Evolutionary conservation across 2,329 filamentous ascomycete genomes (phyloP).

Genomic region (Lecanicillium sp.): DNA sequence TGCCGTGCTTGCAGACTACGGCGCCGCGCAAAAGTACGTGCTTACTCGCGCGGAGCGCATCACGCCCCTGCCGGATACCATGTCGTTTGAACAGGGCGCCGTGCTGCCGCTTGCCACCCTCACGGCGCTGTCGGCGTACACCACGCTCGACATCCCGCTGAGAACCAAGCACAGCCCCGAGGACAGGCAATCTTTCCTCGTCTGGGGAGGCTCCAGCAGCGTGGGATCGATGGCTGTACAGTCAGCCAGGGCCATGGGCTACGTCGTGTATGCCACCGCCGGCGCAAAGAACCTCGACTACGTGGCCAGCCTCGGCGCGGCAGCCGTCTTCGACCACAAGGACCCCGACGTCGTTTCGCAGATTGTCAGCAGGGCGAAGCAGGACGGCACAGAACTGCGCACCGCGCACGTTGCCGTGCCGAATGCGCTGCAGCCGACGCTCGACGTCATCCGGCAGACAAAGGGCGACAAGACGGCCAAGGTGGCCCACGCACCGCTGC

Average conservation of each 20-base stretch:
- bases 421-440: too few relatives aligned
- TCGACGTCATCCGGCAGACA: too few relatives aligned
- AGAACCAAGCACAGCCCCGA: conserved; percentile 6
- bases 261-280: conserved; percentile 24
- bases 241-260: conserved; percentile 18
- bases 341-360: too few relatives aligned
- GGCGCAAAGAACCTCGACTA: conserved; percentile 17
- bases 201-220: conserved; percentile 24
- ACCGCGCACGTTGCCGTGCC: too few relatives aligned
- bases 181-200: conserved; percentile 18
- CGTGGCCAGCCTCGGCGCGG: not conserved
- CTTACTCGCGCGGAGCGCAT: conserved; percentile 9
- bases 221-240: conserved; percentile 20
- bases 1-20: conserved; percentile 15
- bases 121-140: not conserved
- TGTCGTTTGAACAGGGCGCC: conserved; percentile 16
- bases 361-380: too few relatives aligned
- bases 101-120: conserved; percentile 15
- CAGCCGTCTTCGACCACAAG: not conserved
- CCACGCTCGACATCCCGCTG: conserved; percentile 11
- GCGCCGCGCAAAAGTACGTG: conserved; percentile 16
- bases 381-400: too few relatives aligned
- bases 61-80: conserved; percentile 14
- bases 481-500: too few relatives aligned
- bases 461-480: too few relatives aligned